Evolutionary conservation across 177 flowering plant genomes (phyloP).

Genomic region (Vitis hybrid): DNA sequence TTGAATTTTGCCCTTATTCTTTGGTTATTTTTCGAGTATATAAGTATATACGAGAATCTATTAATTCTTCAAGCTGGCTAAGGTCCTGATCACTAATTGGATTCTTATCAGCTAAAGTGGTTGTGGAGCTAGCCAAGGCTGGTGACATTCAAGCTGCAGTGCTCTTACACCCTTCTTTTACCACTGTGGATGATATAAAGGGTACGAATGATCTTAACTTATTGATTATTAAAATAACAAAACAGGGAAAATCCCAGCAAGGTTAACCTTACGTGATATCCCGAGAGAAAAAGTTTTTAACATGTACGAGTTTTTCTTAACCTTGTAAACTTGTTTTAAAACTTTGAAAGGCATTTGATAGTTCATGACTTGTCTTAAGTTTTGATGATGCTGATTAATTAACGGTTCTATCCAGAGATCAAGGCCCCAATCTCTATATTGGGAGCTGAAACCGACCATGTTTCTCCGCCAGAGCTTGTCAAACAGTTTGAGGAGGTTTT

Average conservation of each 20-base stretch:
- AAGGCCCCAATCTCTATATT: conserved; percentile 47
- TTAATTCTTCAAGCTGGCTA: too few relatives aligned
- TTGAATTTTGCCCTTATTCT: not conserved
- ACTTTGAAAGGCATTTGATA: too few relatives aligned
- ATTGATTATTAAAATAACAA: too few relatives aligned
- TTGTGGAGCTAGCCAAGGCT: conserved; percentile 42
- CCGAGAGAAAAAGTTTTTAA: too few relatives aligned
- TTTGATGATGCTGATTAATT: not conserved
- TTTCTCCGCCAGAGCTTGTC: conserved; percentile 47
- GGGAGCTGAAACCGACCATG: conserved; percentile 54
- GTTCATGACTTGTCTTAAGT: too few relatives aligned
- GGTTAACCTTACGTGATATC: too few relatives aligned
- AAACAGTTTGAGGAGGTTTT: conserved; percentile 49
- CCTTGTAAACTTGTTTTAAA: too few relatives aligned
- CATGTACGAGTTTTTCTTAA: not conserved
- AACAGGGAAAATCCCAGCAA: too few relatives aligned
- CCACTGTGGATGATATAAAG: conserved; percentile 52
- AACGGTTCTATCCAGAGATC: conserved; percentile 29
- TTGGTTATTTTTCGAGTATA: not conserved
- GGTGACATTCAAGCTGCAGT: conserved; percentile 52
- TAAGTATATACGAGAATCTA: too few relatives aligned
- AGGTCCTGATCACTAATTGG: too few relatives aligned
- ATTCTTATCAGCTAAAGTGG: conserved; percentile 53
- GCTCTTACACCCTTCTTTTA: conserved; percentile 52
- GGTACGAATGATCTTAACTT: conserved; percentile 27